phyloP scores from a whole-genome alignment of 108 stramenopile species.

The Skeletonema marinoi region DNA sequence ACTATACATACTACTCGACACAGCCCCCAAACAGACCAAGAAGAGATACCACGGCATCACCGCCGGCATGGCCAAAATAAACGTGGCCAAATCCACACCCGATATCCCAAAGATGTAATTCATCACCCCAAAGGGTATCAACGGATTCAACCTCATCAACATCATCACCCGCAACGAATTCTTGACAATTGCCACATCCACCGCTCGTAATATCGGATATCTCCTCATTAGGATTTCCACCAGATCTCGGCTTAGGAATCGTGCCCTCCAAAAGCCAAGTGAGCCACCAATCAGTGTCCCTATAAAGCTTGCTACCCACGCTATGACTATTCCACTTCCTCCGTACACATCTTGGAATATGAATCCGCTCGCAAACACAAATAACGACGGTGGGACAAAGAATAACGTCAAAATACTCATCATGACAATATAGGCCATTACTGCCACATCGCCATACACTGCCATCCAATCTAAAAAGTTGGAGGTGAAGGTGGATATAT shows the following conservation, averaged over 20 bases:
- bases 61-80: slow-evolving; percentile 32
- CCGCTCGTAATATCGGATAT: slow-evolving; percentile 38
- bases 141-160: slow-evolving; percentile 31
- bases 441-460: not conserved
- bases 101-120: slow-evolving; percentile 48
- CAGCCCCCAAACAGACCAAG: slow-evolving; percentile 34
- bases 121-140: slow-evolving; percentile 43
- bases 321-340: slow-evolving; percentile 7
- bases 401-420: slow-evolving; percentile 21
- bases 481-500: not conserved
- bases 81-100: slow-evolving; percentile 16
- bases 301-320: slow-evolving; percentile 21
- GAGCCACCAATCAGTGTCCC: slow-evolving; percentile 26
- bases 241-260: slow-evolving; percentile 43
- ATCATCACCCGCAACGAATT: slow-evolving; percentile 44
- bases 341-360: slow-evolving; percentile 31
- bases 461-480: slow-evolving; percentile 27
- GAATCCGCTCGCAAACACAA: slow-evolving; percentile 39
- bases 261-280: slow-evolving; percentile 32
- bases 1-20: slow-evolving; percentile 10
- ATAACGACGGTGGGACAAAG: slow-evolving; percentile 37
- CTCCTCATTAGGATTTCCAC: slow-evolving; percentile 32
- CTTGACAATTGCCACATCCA: slow-evolving; percentile 31
- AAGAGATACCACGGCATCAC: slow-evolving; percentile 43
- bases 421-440: slow-evolving; percentile 21